phyloP scores from a whole-genome alignment of 176 grass and related monocot species.

The Zoysia pacifica region DNA sequence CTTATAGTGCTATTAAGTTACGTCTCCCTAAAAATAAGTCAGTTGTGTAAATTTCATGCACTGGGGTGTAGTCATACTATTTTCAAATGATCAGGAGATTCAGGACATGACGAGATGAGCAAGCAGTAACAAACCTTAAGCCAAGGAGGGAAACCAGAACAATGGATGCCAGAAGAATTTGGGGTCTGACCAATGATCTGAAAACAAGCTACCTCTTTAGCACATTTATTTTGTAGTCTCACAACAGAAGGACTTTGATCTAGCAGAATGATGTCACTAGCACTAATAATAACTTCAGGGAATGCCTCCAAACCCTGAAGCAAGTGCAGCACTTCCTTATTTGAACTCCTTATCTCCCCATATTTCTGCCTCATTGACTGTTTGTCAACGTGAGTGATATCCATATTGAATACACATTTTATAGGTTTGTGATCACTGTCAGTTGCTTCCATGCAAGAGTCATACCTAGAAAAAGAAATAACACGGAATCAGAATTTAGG shows the following conservation, averaged over 20 bases:
- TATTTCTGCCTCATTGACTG: conserved; percentile 62
- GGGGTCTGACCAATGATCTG: conserved; percentile 48
- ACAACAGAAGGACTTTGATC: conserved; percentile 54
- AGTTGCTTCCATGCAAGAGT: conserved; percentile 87
- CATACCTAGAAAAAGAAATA: conserved; percentile 62
- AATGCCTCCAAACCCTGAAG: conserved; percentile 49
- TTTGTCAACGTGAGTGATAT: conserved; percentile 78
- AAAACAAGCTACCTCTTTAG: conserved; percentile 50
- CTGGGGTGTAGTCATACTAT: conserved; percentile 1
- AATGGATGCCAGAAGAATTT: conserved; percentile 30
- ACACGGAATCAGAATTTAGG: conserved; percentile 15
- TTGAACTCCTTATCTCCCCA: conserved; percentile 70
- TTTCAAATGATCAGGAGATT: not conserved
- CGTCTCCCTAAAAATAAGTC: conserved; percentile 8
- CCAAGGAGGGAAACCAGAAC: conserved; percentile 67
- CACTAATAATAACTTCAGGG: conserved; percentile 67
- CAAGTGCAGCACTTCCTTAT: conserved; percentile 45
- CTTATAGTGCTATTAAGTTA: not conserved
- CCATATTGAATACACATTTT: conserved; percentile 82
- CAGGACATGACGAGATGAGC: not conserved
- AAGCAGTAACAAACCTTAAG: conserved; percentile 62
- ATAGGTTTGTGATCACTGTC: conserved; percentile 96
- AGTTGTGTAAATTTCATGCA: not conserved
- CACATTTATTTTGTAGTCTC: conserved; percentile 71
- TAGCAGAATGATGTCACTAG: conserved; percentile 51